Percentiles rank a stretch among this genome's conserved stretches.
Conservation (phyloP, 768 basidiomycete species). For the Chalciporus chontae region DNA sequence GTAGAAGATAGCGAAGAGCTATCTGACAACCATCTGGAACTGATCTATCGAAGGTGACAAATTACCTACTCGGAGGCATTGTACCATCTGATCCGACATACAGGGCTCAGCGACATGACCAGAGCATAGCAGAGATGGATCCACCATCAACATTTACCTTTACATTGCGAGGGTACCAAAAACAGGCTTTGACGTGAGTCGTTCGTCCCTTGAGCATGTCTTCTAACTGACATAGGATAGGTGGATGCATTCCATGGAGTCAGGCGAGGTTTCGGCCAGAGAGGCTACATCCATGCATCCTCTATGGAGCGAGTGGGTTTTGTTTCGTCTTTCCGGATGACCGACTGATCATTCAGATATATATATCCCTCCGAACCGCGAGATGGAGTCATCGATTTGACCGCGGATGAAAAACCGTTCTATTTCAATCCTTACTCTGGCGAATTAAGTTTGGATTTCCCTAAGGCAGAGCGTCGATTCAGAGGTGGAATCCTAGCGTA, state of each 20-base stretch:
- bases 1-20: constrained; percentile 83
- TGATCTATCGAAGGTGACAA: constrained; percentile 80
- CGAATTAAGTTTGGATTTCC: constrained; percentile 82
- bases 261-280: constrained; percentile 64
- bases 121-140: constrained; percentile 73
- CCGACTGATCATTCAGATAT: constrained; percentile 49
- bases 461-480: constrained; percentile 71
- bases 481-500: constrained; percentile 90
- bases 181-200: constrained; percentile 78
- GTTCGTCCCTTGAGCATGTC: neutral
- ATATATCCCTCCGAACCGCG: constrained; percentile 60
- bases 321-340: neutral
- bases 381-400: constrained; percentile 68
- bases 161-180: constrained; percentile 82
- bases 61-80: neutral
- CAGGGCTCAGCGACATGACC: constrained; percentile 85
- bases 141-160: constrained; percentile 74
- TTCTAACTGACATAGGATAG: constrained; percentile 34
- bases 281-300: constrained; percentile 82
- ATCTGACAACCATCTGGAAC: constrained; percentile 72
- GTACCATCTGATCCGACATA: constrained; percentile 3
- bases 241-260: constrained; percentile 92
- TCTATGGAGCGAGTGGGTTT: constrained; percentile 83
- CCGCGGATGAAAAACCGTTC: constrained; percentile 72
- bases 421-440: constrained; percentile 93